Evolutionary conservation across 2,329 filamentous ascomycete genomes (phyloP).

Genomic region (Fusarium verticillioides): DNA sequence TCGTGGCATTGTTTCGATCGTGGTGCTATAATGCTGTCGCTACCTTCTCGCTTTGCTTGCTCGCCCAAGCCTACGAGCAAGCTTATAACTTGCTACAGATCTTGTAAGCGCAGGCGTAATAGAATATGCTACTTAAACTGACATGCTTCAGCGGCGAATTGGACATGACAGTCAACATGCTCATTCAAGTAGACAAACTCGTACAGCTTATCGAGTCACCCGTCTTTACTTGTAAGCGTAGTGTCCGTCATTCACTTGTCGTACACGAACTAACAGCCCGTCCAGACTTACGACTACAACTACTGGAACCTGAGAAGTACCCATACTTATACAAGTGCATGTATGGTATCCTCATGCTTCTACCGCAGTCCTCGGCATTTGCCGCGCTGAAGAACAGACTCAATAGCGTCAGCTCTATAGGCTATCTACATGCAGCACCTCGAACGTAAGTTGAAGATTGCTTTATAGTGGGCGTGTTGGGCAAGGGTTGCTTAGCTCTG

Average conservation of each 20-base stretch:
- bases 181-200: slow-evolving; percentile 98
- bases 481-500: background rate
- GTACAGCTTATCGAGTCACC: slow-evolving; percentile 97
- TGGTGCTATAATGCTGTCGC: slow-evolving; percentile 99
- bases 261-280: background rate
- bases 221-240: slow-evolving; percentile 89
- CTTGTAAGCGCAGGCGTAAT: slow-evolving; percentile 69
- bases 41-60: slow-evolving; percentile 93
- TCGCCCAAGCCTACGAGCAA: slow-evolving; percentile 97
- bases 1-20: slow-evolving; percentile 91
- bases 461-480: background rate
- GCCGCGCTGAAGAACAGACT: slow-evolving; percentile 95
- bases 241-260: background rate
- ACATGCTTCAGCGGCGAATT: slow-evolving; percentile 80
- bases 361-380: slow-evolving; percentile 98
- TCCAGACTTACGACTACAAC: slow-evolving; percentile 88
- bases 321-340: slow-evolving; percentile 97
- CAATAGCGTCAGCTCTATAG: slow-evolving; percentile 97
- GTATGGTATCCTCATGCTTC: slow-evolving; percentile 95
- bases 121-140: background rate
- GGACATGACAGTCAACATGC: slow-evolving; percentile 98
- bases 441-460: slow-evolving; percentile 68
- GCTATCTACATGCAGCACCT: slow-evolving; percentile 86
- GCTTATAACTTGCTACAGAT: slow-evolving; percentile 96
- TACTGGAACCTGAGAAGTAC: slow-evolving; percentile 94